Percentiles rank a stretch among this genome's conserved stretches.
Evolutionary conservation across 805 yeast genomes (phyloP).

Genomic region (Lipomyces oligophaga): DNA sequence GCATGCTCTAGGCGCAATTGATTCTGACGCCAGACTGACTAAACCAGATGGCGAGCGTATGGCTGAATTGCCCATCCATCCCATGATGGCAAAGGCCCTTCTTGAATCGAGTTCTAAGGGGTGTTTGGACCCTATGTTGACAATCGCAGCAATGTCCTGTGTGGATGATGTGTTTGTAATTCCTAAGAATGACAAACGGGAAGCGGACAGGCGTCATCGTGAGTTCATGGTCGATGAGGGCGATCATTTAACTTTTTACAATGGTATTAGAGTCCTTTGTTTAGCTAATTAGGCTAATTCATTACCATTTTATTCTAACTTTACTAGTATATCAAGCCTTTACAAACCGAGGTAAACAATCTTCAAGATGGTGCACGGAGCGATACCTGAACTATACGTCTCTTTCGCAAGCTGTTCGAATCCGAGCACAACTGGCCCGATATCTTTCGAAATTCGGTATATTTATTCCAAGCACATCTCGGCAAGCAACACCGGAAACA

Average conservation of each 20-base stretch:
- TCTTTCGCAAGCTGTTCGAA: conserved; percentile 59
- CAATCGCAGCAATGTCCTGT: conserved; percentile 74
- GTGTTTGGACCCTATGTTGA: conserved; percentile 64
- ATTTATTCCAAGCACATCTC: not conserved
- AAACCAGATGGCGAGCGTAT: conserved; percentile 52
- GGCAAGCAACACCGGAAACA: conserved; percentile 5
- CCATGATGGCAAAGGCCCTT: conserved; percentile 57
- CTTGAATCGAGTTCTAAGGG: conserved; percentile 52
- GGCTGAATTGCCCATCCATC: conserved; percentile 71
- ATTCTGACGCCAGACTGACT: conserved; percentile 63
- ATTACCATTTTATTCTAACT: not conserved
- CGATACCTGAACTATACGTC: conserved; percentile 64
- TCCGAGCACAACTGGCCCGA: conserved; percentile 52
- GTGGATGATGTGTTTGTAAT: conserved; percentile 65
- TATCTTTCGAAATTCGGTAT: conserved; percentile 15
- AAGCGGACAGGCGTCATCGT: conserved; percentile 61
- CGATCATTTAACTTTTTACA: conserved; percentile 74
- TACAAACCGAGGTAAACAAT: conserved; percentile 32
- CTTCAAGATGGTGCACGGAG: conserved; percentile 60
- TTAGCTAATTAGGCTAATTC: conserved; percentile 41
- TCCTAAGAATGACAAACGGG: conserved; percentile 62
- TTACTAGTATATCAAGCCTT: conserved; percentile 24
- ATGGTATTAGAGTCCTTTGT: conserved; percentile 60
- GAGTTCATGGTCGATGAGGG: conserved; percentile 69
- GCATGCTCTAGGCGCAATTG: conserved; percentile 72